phyloP scores from a whole-genome alignment of 2,329 filamentous ascomycete species.

The Penicillium sp. region DNA sequence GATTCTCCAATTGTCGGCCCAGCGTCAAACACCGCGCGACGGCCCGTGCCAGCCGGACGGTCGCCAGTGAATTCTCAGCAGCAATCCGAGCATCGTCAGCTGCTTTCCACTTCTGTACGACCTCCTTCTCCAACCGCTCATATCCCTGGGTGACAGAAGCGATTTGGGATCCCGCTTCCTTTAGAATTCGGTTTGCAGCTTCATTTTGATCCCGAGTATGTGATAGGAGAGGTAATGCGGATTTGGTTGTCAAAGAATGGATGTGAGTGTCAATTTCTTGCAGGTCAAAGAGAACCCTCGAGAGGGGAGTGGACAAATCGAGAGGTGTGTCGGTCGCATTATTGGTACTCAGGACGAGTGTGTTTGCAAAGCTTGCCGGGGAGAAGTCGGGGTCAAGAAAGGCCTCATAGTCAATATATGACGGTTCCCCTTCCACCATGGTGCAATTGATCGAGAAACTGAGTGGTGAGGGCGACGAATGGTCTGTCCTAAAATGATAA shows the following conservation, averaged over 20 bases:
- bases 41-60: constrained; percentile 67
- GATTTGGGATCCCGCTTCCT: constrained; percentile 74
- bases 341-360: constrained; percentile 82
- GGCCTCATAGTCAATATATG: constrained; percentile 93
- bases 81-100: constrained; percentile 76
- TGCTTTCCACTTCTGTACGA: constrained; percentile 75
- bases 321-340: constrained; percentile 83
- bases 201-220: constrained; percentile 70
- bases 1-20: constrained; percentile 79
- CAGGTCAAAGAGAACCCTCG: constrained; percentile 88
- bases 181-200: constrained; percentile 65
- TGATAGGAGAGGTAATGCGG: constrained; percentile 71
- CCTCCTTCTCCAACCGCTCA: constrained; percentile 76
- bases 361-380: constrained; percentile 76
- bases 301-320: constrained; percentile 89
- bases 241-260: constrained; percentile 77
- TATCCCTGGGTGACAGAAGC: constrained; percentile 77
- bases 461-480: no score
- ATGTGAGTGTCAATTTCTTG: constrained; percentile 97
- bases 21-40: constrained; percentile 74
- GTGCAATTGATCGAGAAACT: neutral
- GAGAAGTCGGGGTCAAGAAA: constrained; percentile 82
- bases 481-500: no score
- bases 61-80: constrained; percentile 72
- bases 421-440: constrained; percentile 47